Conservation (phyloP, 1,284 basidiomycete species). For the Amylostereum areolatum region DNA sequence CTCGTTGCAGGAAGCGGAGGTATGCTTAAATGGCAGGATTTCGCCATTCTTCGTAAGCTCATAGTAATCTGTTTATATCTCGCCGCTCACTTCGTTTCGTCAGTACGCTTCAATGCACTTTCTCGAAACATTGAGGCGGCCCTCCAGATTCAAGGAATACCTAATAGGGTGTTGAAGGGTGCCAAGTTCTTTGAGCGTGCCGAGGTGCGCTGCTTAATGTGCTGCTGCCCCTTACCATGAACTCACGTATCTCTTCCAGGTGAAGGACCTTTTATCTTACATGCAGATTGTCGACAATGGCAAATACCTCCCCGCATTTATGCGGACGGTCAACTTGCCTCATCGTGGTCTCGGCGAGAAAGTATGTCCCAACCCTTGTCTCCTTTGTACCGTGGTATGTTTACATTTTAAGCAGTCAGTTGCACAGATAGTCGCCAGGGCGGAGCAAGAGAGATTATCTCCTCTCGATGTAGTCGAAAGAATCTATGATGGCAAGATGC, state of each 20-base stretch:
- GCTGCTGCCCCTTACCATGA: conserved; percentile 11
- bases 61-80: not conserved
- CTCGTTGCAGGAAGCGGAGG: conserved; percentile 72
- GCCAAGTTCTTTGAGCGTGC: conserved; percentile 85
- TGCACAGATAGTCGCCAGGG: conserved; percentile 49
- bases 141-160: conserved; percentile 75
- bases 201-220: conserved; percentile 38
- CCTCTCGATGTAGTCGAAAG: conserved; percentile 58
- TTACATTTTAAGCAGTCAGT: conserved; percentile 41
- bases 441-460: conserved; percentile 45
- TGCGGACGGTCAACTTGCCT: conserved; percentile 76
- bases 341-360: conserved; percentile 80
- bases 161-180: conserved; percentile 73
- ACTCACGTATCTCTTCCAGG: conserved; percentile 26
- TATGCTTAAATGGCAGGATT: conserved; percentile 69
- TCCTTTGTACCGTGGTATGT: not conserved
- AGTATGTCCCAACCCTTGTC: conserved; percentile 30
- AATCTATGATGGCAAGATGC: conserved; percentile 52
- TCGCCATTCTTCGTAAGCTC: conserved; percentile 70
- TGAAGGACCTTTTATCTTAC: conserved; percentile 88
- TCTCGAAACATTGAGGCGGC: conserved; percentile 77
- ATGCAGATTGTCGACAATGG: conserved; percentile 84
- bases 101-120: conserved; percentile 81
- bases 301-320: conserved; percentile 69
- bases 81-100: not conserved